Conservation (phyloP, 441 rosid genomes). For the Jatropha podagrica region DNA sequence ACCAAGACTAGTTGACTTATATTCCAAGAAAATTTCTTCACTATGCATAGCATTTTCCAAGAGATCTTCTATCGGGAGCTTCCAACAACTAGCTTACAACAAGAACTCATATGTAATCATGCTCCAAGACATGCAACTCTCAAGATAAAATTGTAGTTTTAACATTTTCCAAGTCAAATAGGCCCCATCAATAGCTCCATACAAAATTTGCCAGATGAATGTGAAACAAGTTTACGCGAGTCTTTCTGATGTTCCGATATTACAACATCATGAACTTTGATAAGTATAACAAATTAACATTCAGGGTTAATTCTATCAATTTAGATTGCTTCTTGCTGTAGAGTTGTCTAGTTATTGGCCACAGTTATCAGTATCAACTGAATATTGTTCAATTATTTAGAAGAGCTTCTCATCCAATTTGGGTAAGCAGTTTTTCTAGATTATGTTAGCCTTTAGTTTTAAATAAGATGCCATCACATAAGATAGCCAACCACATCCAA, state of each 20-base stretch:
- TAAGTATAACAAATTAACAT: too few species aligned
- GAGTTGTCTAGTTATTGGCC: neutral
- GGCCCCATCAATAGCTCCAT: too few species aligned
- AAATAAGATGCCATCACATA: neutral
- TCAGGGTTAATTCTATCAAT: neutral
- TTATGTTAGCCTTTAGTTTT: neutral
- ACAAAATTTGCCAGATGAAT: too few species aligned
- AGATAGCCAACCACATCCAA: neutral
- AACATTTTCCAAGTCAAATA: too few species aligned
- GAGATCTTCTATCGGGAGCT: conserved; percentile 1
- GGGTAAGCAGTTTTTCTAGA: neutral
- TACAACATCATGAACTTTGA: too few species aligned
- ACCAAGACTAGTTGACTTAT: neutral
- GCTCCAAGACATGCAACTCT: neutral
- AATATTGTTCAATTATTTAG: neutral
- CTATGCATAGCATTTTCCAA: neutral
- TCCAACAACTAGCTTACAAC: neutral
- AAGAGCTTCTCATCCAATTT: neutral
- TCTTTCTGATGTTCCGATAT: too few species aligned
- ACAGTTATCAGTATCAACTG: neutral
- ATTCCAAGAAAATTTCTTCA: neutral
- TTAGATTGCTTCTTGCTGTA: neutral
- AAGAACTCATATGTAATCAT: neutral
- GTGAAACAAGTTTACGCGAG: too few species aligned
- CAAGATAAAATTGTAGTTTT: neutral